Base-by-base conservation (phyloP, 345 rosid genomes). In the Erucastrum elatum region DNA sequence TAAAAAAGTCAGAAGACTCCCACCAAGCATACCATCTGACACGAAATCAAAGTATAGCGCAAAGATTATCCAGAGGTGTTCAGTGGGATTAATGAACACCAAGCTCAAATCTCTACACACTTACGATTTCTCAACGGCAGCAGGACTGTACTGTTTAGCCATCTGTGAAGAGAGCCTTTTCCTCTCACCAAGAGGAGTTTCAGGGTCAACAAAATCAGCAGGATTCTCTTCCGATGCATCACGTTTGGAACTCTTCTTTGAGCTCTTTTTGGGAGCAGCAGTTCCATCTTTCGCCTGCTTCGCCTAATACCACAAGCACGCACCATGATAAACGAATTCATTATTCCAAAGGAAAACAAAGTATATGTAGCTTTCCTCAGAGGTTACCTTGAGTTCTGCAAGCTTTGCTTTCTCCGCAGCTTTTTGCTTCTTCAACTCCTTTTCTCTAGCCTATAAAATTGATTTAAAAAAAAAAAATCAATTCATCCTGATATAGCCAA, bases 11-110 rank as follows among this genome's bases (percentile, higher is more conserved):
- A 0, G 93, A 88, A 67, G 86, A 85, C 77, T 93, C 99, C 99
- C 99, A 93, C 97, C 97, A 95, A 0, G 85, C 70, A 76, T 93
- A 95, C 99, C 99, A 95, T 71, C 98, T 94, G 81, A 79, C 51
- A 51, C 56, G 56, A 53, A 73, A 75, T 77, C 13, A 75, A 33
- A 61, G 58, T 66, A 56, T 6, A 66, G 71, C 56, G n/a, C 56
- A 15, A 5, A n/a, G 17, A 51, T 51, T n/a, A 51, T n/a, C 17
- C n/a, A n/a, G 21, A 51, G 3, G 7, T 15, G 56, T 51, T 51
- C n/a, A 15, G 26, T 33, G 55, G 35, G 68, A 39, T 27, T 29
- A 66, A 68, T 2, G 67, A 11, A 25, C 12, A 69, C 8, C 5
- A 21, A 5, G 4, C 39, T 21, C 59, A 53, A 9, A 71, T 2